Evolutionary conservation across 768 basidiomycete species (phyloP).

Genomic region (Amanita pallidorosea): DNA sequence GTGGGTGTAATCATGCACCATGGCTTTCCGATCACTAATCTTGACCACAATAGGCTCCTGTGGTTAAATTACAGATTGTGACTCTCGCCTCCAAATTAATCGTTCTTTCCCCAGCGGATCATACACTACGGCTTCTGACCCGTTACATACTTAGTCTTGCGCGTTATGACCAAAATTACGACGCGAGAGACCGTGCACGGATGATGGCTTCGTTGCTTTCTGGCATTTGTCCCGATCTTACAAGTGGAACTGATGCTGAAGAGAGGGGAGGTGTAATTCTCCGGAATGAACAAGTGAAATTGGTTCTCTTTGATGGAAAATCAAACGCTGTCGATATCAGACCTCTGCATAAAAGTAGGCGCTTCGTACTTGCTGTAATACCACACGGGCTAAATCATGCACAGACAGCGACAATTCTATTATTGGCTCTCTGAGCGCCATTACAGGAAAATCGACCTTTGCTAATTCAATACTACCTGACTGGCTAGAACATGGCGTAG

Average conservation of each 20-base stretch:
- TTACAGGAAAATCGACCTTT: conserved; percentile 45
- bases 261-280: conserved; percentile 65
- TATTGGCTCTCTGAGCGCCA: conserved; percentile 58
- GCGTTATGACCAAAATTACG: conserved; percentile 80
- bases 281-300: conserved; percentile 68
- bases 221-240: conserved; percentile 27
- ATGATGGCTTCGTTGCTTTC: conserved; percentile 64
- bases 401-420: conserved; percentile 28
- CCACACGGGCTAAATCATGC: conserved; percentile 3
- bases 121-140: conserved; percentile 40
- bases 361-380: not conserved
- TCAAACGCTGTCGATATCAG: conserved; percentile 31
- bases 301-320: conserved; percentile 77
- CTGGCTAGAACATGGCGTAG: conserved; percentile 84
- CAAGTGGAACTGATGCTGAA: conserved; percentile 28
- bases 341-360: conserved; percentile 20
- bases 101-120: conserved; percentile 49
- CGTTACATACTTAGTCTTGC: conserved; percentile 77
- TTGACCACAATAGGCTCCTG: conserved; percentile 29
- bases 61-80: conserved; percentile 76
- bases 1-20: conserved; percentile 23
- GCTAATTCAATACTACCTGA: conserved; percentile 55
- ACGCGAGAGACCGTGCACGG: conserved; percentile 84
- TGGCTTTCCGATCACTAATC: not conserved
- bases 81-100: conserved; percentile 83